Base-by-base conservation (phyloP, 2,329 filamentous ascomycete genomes). In the Chrysoporthe austroafricana region DNA sequence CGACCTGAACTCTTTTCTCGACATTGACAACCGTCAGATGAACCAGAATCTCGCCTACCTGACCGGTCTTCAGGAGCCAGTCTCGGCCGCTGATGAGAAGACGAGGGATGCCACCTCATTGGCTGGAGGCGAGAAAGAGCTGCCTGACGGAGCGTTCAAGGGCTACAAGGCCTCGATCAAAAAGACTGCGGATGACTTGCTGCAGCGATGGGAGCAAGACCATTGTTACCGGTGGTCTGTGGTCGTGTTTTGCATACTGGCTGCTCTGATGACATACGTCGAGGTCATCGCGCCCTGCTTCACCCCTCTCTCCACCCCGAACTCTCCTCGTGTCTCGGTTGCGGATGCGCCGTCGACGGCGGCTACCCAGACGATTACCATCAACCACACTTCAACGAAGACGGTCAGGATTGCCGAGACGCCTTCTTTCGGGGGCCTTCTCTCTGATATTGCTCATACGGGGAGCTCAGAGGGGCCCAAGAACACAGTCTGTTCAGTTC, bases 31-130 rank as follows among this genome's bases (percentile, higher is more conserved):
- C 39, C 78, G 83, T 61, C 84, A 86, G 74, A 82, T 86, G 79
- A 86, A 85, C 72, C 79, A 83, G 68, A 84, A 85, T 70, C 73
- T 86, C 32, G 82, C 83, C n/a, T 82, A 81, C 66, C 73, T 86
- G 50, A 84, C 83, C 8, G 79, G 79, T 3, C 72, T 82, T 42
- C 70, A 73, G 14, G 74, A 77, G 26, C 48, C 70, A 42, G 7
- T 18, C 26, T 59, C 56, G 5, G 52, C 59, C 5, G 62, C 42
- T 26, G 70, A 63, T n/a, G 71, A 69, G 54, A 61, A 52, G 62
- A 67, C 43, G 14, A 44, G 58, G 32, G 42, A 67, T 18, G 42
- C 60, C 21, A 64, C 43, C 6, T 42, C 48, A 32, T 52, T 62
- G 14, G 18, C 57, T 18, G 48, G 52, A 26, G 62, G 57, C 32